phyloP scores from a whole-genome alignment of 2,329 filamentous ascomycete genomes.

The Aspergillus hortae region DNA sequence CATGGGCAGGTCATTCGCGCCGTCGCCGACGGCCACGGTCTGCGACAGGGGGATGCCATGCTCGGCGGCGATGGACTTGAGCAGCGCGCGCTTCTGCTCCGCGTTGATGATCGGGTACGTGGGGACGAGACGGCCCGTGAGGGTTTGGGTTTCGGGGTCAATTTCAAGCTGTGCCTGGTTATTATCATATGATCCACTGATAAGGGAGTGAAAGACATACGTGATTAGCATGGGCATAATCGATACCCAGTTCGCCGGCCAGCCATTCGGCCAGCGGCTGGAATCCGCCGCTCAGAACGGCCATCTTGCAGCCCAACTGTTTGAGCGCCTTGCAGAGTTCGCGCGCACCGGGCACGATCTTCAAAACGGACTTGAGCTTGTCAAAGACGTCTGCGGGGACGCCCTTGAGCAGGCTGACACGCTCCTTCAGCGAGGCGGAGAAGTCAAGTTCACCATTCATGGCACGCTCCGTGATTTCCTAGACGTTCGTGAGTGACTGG shows the following conservation, averaged over 20 bases:
- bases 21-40: slow-evolving; percentile 59
- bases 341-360: slow-evolving; percentile 75
- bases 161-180: slow-evolving; percentile 43
- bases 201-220: slow-evolving; percentile 38
- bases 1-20: slow-evolving; percentile 65
- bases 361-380: slow-evolving; percentile 68
- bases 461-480: slow-evolving; percentile 81
- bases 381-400: slow-evolving; percentile 76
- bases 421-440: slow-evolving; percentile 72
- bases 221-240: slow-evolving; percentile 86
- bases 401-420: slow-evolving; percentile 76
- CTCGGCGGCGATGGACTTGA: slow-evolving; percentile 52
- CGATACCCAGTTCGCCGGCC: slow-evolving; percentile 72
- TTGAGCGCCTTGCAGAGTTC: slow-evolving; percentile 72
- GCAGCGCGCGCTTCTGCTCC: slow-evolving; percentile 54
- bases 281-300: slow-evolving; percentile 90
- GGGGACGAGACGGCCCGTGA: slow-evolving; percentile 57
- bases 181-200: not conserved
- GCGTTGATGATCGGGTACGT: slow-evolving; percentile 57
- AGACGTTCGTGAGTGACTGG: slow-evolving; percentile 8
- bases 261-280: slow-evolving; percentile 85
- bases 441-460: slow-evolving; percentile 98
- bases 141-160: slow-evolving; percentile 41
- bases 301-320: slow-evolving; percentile 77
- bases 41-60: slow-evolving; percentile 54